phyloP scores from a whole-genome alignment of 306 rosid species.

The Quercus parvula region DNA sequence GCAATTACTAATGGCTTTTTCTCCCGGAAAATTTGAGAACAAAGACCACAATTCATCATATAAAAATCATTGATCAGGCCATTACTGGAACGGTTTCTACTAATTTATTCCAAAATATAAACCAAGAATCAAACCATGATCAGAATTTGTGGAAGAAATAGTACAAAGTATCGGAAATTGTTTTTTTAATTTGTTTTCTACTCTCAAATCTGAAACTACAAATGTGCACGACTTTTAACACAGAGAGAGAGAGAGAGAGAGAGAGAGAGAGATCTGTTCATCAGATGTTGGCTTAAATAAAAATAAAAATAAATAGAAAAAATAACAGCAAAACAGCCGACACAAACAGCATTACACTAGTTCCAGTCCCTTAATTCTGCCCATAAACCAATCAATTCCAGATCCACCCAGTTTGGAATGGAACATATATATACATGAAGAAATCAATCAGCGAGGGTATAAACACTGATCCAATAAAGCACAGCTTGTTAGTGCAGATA shows the following conservation, averaged over 20 bases:
- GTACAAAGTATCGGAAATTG: too few species aligned
- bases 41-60: too few species aligned
- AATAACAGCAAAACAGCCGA: constrained; percentile 31
- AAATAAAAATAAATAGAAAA: constrained; percentile 33
- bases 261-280: neutral
- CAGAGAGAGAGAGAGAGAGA: neutral
- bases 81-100: neutral
- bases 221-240: neutral
- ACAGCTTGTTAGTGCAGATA: constrained; percentile 46
- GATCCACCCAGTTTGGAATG: constrained; percentile 52
- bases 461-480: constrained; percentile 34
- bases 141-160: too few species aligned
- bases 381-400: constrained; percentile 36
- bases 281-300: constrained; percentile 19
- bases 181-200: too few species aligned
- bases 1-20: too few species aligned
- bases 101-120: neutral
- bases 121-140: neutral
- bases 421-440: constrained; percentile 52
- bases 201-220: neutral
- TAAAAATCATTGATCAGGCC: neutral
- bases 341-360: constrained; percentile 35
- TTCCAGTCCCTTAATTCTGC: constrained; percentile 35
- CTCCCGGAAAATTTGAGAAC: too few species aligned
- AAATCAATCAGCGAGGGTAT: constrained; percentile 36